Base-by-base conservation (phyloP, 75 land plant genomes). In the Larix kaempferi region DNA sequence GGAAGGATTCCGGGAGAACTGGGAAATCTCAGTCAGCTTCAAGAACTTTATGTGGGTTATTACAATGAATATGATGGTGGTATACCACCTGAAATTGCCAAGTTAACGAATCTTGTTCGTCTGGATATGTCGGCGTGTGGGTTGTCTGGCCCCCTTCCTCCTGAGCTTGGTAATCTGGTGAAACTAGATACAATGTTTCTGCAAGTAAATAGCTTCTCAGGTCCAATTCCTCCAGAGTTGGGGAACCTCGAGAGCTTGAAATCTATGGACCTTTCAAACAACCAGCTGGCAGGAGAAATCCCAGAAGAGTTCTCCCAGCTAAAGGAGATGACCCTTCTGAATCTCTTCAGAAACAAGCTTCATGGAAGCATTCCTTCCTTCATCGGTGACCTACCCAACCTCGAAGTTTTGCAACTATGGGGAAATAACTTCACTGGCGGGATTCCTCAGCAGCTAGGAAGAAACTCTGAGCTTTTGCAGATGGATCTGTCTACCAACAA, bases 321-420 rank as follows among this genome's bases (percentile, higher is more conserved):
- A 52, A 71, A 79, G 63, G 85, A 92, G 21, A 69, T 94, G 41
- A 87, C 79, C 73, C 82, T 96, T 74, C 76, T 94, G 56, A 85
- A 91, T 22, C 82, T 96, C 84, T 94, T 93, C 23, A 82, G 80
- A 57, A 96, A 96, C 76, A 81, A 76, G 65, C 79, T 96, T 35
- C 91, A 84, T 59, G 99, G 98, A 2, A 74, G 85, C 15, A 88
- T 95, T 35, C 98, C 96, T 23, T 59, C 65, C 14, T 92, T 86
- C 33, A 77, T 96, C 3, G 82, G 91, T 14, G 80, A 88, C 23
- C 78, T 96, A 10, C 99, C 98, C 10, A 84, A 87, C 59, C 87
- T 96, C 3, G 75, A 83, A 37, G 95, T 90, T 23, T 86, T 94
- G 7, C 85, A 87, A 71, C 77, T 92, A 52, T 91, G 91, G 64